Evolutionary conservation across 768 basidiomycete species (phyloP).

Genomic region (Auriscalpium vulgare): DNA sequence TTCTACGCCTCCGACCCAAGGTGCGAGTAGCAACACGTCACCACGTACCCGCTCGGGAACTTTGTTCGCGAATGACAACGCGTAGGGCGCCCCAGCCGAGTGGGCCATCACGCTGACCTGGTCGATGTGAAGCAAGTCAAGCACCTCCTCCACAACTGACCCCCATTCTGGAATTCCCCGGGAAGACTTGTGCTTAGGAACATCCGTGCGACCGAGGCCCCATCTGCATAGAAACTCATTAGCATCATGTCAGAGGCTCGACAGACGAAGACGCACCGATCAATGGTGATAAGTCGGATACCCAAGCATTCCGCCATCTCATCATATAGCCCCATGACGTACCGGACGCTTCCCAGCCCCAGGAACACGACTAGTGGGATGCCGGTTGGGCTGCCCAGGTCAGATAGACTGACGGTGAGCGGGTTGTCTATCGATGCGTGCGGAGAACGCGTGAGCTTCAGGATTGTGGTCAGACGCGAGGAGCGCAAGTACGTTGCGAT

Average conservation of each 20-base stretch:
- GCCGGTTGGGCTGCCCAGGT: slow-evolving; percentile 80
- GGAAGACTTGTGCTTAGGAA: slow-evolving; percentile 50
- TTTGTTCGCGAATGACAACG: slow-evolving; percentile 77
- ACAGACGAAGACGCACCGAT: slow-evolving; percentile 47
- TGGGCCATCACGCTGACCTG: slow-evolving; percentile 90
- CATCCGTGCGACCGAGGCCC: slow-evolving; percentile 87
- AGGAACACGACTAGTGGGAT: slow-evolving; percentile 88
- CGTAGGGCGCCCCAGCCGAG: slow-evolving; percentile 93
- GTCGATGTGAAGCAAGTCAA: slow-evolving; percentile 69
- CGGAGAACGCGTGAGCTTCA: slow-evolving; percentile 72
- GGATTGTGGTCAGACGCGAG: slow-evolving; percentile 70
- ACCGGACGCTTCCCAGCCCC: slow-evolving; percentile 89
- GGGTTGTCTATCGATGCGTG: slow-evolving; percentile 71
- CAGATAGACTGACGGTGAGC: slow-evolving; percentile 85
- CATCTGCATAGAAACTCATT: slow-evolving; percentile 42
- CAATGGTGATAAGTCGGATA: slow-evolving; percentile 87
- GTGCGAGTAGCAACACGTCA: slow-evolving; percentile 82
- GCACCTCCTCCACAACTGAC: slow-evolving; percentile 80
- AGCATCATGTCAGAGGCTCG: neutral
- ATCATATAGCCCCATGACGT: slow-evolving; percentile 92
- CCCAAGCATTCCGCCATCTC: slow-evolving; percentile 89
- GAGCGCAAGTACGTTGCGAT: slow-evolving; percentile 87
- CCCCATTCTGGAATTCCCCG: slow-evolving; percentile 90
- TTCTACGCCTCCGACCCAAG: slow-evolving; percentile 93
- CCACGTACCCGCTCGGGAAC: slow-evolving; percentile 71